These are phyloP conservation scores for Penicillium sp. DNA, from an alignment of 2,329 filamentous ascomycete species.

Conservation along the genomic window DNA sequence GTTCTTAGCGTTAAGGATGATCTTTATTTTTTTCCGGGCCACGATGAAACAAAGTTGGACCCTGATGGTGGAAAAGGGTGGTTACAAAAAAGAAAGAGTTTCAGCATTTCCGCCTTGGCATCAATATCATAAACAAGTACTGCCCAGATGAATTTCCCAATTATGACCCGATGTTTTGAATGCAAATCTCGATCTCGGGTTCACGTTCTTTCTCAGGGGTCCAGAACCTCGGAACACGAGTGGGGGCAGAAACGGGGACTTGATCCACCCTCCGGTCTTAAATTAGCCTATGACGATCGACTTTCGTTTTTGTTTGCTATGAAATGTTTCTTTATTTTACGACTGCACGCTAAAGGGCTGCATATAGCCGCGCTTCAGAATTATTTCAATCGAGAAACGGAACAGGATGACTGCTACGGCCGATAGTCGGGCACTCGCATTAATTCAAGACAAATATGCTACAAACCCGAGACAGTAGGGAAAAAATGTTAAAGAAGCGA, in stretches of 20 bases:
- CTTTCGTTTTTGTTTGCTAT: not conserved
- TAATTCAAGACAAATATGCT: not conserved
- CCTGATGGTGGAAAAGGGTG: not conserved
- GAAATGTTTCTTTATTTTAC: not conserved
- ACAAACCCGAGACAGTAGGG: not conserved
- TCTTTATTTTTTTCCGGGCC: not conserved
- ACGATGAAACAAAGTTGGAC: not conserved
- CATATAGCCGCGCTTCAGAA: too few species aligned
- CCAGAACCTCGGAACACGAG: not conserved
- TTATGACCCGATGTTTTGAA: not conserved
- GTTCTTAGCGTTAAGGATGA: not conserved
- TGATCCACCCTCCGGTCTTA: not conserved
- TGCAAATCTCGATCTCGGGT: not conserved
- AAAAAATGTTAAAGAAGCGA: not conserved
- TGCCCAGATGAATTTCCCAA: not conserved
- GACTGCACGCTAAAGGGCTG: too few species aligned
- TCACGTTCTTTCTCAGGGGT: not conserved
- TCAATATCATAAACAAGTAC: not conserved
- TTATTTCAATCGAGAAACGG: too few species aligned
- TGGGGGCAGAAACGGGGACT: not conserved
- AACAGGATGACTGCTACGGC: too few species aligned
- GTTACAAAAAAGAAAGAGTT: not conserved
- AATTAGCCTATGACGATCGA: not conserved
- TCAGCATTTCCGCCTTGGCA: not conserved
- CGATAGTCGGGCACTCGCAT: not conserved